Conservation (phyloP, 1,139 yeast species). For the Zygosaccharomyces sapae region DNA sequence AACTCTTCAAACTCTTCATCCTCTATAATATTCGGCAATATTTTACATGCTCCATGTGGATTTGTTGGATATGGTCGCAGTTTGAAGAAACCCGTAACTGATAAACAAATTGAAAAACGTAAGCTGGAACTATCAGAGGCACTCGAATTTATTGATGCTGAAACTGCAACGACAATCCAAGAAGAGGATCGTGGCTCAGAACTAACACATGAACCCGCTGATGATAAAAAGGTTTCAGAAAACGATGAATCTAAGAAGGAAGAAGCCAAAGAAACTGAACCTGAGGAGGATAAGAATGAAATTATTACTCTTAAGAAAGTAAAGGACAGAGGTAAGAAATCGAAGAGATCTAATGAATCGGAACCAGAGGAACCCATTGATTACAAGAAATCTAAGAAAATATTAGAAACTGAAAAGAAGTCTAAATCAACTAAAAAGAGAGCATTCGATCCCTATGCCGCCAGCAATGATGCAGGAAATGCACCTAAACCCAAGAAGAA, state of each 20-base stretch:
- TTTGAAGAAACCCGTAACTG: slow-evolving; percentile 5
- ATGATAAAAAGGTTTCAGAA: slow-evolving; percentile 6
- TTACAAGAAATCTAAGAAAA: slow-evolving; percentile 47
- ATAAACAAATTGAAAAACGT: slow-evolving; percentile 14
- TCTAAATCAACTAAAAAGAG: slow-evolving; percentile 41
- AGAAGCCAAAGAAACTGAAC: not conserved
- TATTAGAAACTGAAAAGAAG: slow-evolving; percentile 36
- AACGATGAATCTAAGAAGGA: slow-evolving; percentile 7
- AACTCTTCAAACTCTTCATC: not conserved
- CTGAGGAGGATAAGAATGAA: slow-evolving; percentile 40
- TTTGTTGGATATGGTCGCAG: slow-evolving; percentile 12
- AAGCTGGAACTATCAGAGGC: slow-evolving; percentile 9
- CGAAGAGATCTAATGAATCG: slow-evolving; percentile 8
- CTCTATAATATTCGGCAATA: slow-evolving; percentile 8
- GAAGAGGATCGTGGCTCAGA: slow-evolving; percentile 8
- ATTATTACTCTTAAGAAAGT: slow-evolving; percentile 48
- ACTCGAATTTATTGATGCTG: slow-evolving; percentile 9
- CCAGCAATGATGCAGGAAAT: slow-evolving; percentile 35
- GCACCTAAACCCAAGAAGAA: slow-evolving; percentile 54
- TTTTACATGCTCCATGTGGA: slow-evolving; percentile 9
- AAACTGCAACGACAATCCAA: not conserved
- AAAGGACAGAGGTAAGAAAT: slow-evolving; percentile 18
- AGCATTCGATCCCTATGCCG: slow-evolving; percentile 58
- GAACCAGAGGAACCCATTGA: slow-evolving; percentile 40
- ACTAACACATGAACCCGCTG: not conserved